Conservation (phyloP, 2,329 filamentous ascomycete genomes). For the Fusarium sororula region DNA sequence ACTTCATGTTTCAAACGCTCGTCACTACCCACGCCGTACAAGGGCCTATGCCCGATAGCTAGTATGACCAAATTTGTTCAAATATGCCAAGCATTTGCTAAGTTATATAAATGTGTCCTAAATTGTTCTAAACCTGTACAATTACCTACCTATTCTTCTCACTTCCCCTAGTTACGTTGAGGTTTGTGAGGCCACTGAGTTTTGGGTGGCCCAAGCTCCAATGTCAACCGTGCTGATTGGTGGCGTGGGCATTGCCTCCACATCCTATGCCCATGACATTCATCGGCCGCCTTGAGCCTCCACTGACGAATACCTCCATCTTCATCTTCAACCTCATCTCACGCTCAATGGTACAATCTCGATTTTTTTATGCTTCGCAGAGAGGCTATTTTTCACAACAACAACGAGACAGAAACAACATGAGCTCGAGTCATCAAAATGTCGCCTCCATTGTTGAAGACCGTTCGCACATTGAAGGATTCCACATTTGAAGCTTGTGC, state of each 20-base stretch:
- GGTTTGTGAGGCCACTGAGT: not conserved
- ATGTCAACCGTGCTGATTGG: not conserved
- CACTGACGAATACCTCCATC: not conserved
- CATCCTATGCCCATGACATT: not conserved
- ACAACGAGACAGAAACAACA: not conserved
- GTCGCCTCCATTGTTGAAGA: constrained; percentile 13
- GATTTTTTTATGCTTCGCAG: not conserved
- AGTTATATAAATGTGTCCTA: not conserved
- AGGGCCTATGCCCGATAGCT: rapidly evolving
- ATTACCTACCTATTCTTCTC: not conserved
- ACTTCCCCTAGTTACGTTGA: no score
- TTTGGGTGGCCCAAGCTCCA: not conserved
- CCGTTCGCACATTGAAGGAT: constrained; percentile 28
- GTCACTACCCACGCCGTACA: not conserved
- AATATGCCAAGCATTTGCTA: not conserved
- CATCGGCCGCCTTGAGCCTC: not conserved
- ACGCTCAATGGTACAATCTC: not conserved
- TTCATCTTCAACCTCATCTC: not conserved
- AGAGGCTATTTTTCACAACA: not conserved
- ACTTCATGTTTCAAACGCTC: not conserved
- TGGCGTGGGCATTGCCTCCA: not conserved
- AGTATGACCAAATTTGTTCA: not conserved
- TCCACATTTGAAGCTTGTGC: constrained; percentile 30
- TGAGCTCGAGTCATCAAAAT: constrained; percentile 12
- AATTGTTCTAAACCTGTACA: not conserved